Percentiles rank a stretch among this genome's conserved stretches.
Conservation (phyloP, 2,329 filamentous ascomycete species). For the Cladosporium halotolerans region DNA sequence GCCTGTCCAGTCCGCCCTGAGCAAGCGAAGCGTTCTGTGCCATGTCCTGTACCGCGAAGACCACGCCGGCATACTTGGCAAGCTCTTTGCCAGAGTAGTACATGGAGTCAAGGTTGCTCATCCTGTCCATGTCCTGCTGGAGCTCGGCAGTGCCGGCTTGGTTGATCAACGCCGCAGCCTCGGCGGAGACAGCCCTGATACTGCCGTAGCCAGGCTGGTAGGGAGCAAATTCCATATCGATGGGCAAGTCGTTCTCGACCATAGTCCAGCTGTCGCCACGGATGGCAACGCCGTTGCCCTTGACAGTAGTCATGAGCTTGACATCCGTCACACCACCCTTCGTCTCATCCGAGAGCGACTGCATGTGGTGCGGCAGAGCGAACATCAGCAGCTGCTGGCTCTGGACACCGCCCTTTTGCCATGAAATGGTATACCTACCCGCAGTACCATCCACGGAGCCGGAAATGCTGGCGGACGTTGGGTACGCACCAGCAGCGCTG, state of each 20-base stretch:
- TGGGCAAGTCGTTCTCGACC: slow-evolving; percentile 65
- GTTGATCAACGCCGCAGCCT: slow-evolving; percentile 44
- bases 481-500: slow-evolving; percentile 67
- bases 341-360: slow-evolving; percentile 61
- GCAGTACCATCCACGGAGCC: slow-evolving; percentile 54
- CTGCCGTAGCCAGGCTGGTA: slow-evolving; percentile 55
- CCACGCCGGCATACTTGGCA: slow-evolving; percentile 39
- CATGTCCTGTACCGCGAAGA: slow-evolving; percentile 48
- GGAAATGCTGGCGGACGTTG: slow-evolving; percentile 56
- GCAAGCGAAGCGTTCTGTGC: slow-evolving; percentile 49
- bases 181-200: slow-evolving; percentile 34
- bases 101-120: slow-evolving; percentile 76
- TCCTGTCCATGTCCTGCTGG: slow-evolving; percentile 64
- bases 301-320: slow-evolving; percentile 72
- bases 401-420: slow-evolving; percentile 61
- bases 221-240: slow-evolving; percentile 69
- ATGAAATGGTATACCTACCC: slow-evolving; percentile 69
- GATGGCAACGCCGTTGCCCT: slow-evolving; percentile 70
- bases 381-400: slow-evolving; percentile 68
- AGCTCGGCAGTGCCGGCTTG: slow-evolving; percentile 64
- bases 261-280: slow-evolving; percentile 70
- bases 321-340: slow-evolving; percentile 45
- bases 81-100: slow-evolving; percentile 74
- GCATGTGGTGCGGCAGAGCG: slow-evolving; percentile 77
- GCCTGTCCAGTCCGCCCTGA: slow-evolving; percentile 43